Evolutionary conservation across 192 early-diverging fungal genomes (phyloP), one percentile per base, ranked within the genome.

Genomic region (Polychytrium aggregatum): DNA sequence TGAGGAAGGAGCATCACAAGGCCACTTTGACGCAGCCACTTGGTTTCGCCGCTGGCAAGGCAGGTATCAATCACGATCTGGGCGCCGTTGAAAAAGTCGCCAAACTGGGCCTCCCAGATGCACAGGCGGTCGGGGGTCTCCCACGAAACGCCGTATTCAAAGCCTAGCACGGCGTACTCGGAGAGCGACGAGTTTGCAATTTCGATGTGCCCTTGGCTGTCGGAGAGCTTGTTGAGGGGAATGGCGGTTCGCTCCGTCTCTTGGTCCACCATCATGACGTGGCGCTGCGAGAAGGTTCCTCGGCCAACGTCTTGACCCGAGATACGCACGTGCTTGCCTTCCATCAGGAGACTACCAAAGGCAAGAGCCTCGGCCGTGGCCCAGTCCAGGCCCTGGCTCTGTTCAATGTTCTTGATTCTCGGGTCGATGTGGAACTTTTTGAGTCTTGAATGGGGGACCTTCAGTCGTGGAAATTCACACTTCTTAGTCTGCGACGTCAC

Each of bases 81-180:
- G 0, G 90, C 90, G 29, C 85, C 86, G 59, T 95, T 95, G 77
- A 88, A 88, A 59, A 97, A 97, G 63, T 97, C 94, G 46, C 94
- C 94, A 64, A 96, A 97, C 68, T 97, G 93, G 0, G 91, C 91
- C 58, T 95, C 93, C 94, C 94, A 97, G 37, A 97, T 87, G 37
- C 79, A 79, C n/a, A 97, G 66, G 6, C 75, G 63, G 37, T 85
- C 76, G 14, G 94, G 94, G 21, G 78, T 83, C 59, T 92, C 90
- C 60, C 82, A 83, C 3, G 89, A 92, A 57, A 90, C 83, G 42
- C 94, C 94, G 54, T 90, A 86, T 61, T 97, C 94, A 57, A 94
- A 97, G 2, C 86, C 94, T 24, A 97, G 70, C 8, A 97, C 94
- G 6, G 94, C 94, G 41, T 93, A 80, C 69, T 97, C 94, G 44